Evolutionary conservation across 768 basidiomycete genomes (phyloP).

Genomic region (Auriculariales sp.): DNA sequence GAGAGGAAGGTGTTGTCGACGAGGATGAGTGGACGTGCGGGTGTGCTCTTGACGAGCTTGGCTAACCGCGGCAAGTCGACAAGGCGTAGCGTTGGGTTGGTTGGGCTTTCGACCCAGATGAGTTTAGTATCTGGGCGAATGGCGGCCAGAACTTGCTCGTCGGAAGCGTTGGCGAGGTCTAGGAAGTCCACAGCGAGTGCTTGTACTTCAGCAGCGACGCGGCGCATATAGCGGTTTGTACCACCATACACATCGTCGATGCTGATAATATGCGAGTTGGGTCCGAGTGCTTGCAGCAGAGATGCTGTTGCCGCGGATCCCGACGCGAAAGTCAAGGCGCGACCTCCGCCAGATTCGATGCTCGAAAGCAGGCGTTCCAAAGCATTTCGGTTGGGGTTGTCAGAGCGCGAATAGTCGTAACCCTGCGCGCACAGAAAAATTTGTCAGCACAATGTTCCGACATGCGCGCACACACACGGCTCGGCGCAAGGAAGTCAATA

Average conservation of each 20-base stretch:
- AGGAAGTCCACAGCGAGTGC: constrained; percentile 63
- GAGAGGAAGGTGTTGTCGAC: constrained; percentile 95
- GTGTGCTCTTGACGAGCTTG: constrained; percentile 13
- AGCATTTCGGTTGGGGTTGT: constrained; percentile 75
- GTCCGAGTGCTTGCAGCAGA: constrained; percentile 59
- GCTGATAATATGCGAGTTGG: constrained; percentile 64
- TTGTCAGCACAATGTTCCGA: no score
- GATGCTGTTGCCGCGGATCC: constrained; percentile 82
- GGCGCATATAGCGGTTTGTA: constrained; percentile 70
- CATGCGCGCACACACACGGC: no score
- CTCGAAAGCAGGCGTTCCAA: constrained; percentile 68
- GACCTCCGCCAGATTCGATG: constrained; percentile 58
- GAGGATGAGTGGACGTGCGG: constrained; percentile 51
- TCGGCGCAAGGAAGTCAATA: no score
- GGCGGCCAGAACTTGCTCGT: constrained; percentile 50
- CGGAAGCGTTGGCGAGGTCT: constrained; percentile 58
- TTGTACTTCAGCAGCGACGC: constrained; percentile 49
- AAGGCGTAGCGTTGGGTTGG: constrained; percentile 84
- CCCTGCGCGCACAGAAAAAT: no score
- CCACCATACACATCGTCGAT: constrained; percentile 94
- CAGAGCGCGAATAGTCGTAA: constrained; percentile 81
- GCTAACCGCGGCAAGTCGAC: constrained; percentile 67
- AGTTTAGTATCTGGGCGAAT: constrained; percentile 73
- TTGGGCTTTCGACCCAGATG: constrained; percentile 91
- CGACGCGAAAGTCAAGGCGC: constrained; percentile 69